Evolutionary conservation across 2,329 filamentous ascomycete genomes (phyloP), one percentile per base, ranked within the genome.

Genomic region (Amylocarpus encephaloides): DNA sequence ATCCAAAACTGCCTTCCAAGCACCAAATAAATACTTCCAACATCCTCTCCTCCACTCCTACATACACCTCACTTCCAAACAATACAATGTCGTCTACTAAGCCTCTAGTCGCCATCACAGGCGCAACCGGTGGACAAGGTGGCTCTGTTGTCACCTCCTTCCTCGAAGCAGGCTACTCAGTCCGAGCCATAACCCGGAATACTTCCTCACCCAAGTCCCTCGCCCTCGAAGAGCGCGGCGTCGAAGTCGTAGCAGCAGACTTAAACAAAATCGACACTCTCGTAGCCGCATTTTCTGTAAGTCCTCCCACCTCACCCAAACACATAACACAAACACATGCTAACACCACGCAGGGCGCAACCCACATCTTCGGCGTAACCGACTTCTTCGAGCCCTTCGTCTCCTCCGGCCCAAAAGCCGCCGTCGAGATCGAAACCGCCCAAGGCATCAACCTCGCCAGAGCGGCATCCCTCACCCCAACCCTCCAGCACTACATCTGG

Each of bases 381-480:
- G 71, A 80, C 52, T 81, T 76, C 64, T 81, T 73, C 72, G 71
- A 76, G 48, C 68, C 71, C 2, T 77, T 77, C 58, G 54, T 68
- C 54, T 63, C 67, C 1, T 11, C 54, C 3, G 63, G 64, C 0
- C 56, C 64, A 5, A 59, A 67, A 1, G 60, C 66, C 33, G 62
- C 69, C 0, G 65, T 68, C 64, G 38, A 70, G 29, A 55, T 71
- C 52, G 65, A 72, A 58, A 51, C 61, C 54, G 66, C 61, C 62
- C 76, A 68, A 68, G 71, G 70, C 63, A 77, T 69, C 55, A 71
- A 70, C 54, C 60, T 74, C 12, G 71, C 68, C 3, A 64, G 64
- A 30, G 71, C 73, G 22, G 71, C 70, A 1, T 63, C 66, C 45
- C 46, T 39, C 41, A 44, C 38, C 7, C 62, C 66, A 0, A 69